Percentiles rank a stretch among this genome's conserved stretches.
Conservation (phyloP, 2,329 filamentous ascomycete genomes). For the Chaetomium sp. region DNA sequence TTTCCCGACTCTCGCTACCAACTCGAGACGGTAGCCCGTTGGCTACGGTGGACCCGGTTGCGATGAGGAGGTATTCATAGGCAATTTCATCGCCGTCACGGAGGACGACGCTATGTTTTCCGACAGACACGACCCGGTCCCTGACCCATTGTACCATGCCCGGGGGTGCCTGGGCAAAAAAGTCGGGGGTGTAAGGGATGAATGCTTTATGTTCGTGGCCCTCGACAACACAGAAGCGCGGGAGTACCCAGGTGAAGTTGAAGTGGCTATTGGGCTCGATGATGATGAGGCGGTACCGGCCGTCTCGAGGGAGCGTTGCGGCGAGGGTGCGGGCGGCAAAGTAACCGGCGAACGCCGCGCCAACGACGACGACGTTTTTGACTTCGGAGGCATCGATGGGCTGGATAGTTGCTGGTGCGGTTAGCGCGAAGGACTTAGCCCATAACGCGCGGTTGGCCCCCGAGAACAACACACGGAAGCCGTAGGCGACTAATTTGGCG, state of each 20-base stretch:
- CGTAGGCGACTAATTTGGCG: conserved; percentile 12
- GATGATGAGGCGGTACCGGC: conserved; percentile 45
- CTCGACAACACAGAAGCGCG: conserved; percentile 50
- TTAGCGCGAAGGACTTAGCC: conserved; percentile 5
- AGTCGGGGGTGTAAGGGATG: conserved; percentile 43
- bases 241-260: conserved; percentile 55
- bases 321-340: conserved; percentile 43
- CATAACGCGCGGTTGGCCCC: conserved; percentile 4
- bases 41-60: conserved; percentile 44
- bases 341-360: conserved; percentile 52
- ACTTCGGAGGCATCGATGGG: conserved; percentile 9
- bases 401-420: not conserved
- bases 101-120: conserved; percentile 34
- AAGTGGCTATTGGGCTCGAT: conserved; percentile 56
- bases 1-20: conserved; percentile 34
- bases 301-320: conserved; percentile 40
- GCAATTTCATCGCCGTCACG: conserved; percentile 38
- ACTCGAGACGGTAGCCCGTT: conserved; percentile 44
- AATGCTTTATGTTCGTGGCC: conserved; percentile 54
- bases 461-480: conserved; percentile 6
- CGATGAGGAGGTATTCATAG: conserved; percentile 51
- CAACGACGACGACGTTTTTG: conserved; percentile 48
- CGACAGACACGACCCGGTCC: conserved; percentile 33
- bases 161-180: conserved; percentile 21
- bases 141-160: conserved; percentile 17